Evolutionary conservation across 768 basidiomycete species (phyloP).

Genomic region (Amanita brunnescens): DNA sequence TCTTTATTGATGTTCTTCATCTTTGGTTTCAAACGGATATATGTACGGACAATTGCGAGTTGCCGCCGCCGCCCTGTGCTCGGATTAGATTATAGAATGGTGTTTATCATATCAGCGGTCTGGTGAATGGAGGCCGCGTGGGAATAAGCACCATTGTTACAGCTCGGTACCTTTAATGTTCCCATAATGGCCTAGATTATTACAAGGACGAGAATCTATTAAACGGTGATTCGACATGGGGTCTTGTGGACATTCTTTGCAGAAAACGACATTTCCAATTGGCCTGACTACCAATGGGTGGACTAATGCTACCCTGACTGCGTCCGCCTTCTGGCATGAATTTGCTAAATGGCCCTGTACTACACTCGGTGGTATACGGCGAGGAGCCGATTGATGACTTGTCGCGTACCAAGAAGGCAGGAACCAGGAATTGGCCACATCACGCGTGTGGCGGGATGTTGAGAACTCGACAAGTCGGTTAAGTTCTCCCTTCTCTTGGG

Average conservation of each 20-base stretch:
- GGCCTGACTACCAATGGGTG: no score
- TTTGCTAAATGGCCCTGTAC: not conserved
- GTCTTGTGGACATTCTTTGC: not conserved
- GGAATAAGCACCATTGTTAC: not conserved
- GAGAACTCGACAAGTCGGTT: not conserved
- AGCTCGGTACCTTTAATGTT: not conserved
- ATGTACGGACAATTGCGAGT: not conserved
- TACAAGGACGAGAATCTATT: not conserved
- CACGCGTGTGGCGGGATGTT: not conserved
- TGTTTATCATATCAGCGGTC: no score
- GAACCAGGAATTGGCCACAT: not conserved
- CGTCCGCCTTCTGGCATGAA: not conserved
- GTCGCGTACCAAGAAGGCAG: not conserved
- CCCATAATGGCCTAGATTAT: not conserved
- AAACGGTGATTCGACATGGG: not conserved
- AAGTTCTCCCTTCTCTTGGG: not conserved
- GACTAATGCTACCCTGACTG: not conserved
- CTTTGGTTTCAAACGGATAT: not conserved
- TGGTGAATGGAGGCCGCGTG: not conserved
- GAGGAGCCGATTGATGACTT: not conserved
- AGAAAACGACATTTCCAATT: no score
- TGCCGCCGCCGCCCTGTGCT: not conserved
- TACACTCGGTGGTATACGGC: not conserved
- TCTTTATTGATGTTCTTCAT: not conserved
- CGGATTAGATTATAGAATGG: not conserved